Evolutionary conservation across 306 rosid genomes (phyloP), one percentile per base, ranked within the genome.

Genomic region (Lathyrus tuberosus): DNA sequence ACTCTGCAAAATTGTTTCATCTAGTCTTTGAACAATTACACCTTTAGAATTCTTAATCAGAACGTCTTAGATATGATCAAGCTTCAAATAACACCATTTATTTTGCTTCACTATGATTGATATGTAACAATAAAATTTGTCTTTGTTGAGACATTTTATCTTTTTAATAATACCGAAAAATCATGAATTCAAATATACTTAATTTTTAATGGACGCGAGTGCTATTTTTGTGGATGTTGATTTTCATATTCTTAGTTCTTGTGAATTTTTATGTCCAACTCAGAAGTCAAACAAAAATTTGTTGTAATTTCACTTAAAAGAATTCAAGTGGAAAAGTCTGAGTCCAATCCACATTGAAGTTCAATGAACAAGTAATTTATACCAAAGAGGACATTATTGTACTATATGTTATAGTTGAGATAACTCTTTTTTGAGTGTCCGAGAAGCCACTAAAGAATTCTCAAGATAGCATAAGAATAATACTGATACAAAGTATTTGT

Each of bases 331-430:
- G 14, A 15, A 30, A 31, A 69, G 12, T 74, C 40, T 13, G 6
- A 26, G 28, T 52, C 72, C 52, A 52, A 49, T 62, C 41, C 64
- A 35, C 51, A 69, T 8, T 62, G 6, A 31, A 62, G 59, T 33
- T 46, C 4, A 72, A 47, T 76, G 71, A 20, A 51, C 41, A 13
- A 62, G 76, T 62, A 30, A 14, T 62, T 52, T 62, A 52, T 69
- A 69, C 51, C 15, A 65, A 62, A 69, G 59, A 53, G 8, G 71
- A 33, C 46, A 26, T 47, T 48, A 60, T 69, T 76, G 69, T 12
- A 38, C 31, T 15, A 24, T 66, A 31, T 69, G 64, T 68, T 49
- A 30, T 41, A 54, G 26, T n/a, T 43, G 37, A 43, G 67, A 41
- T 69, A 8, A 49, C 62, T 42, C 14, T 59, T 13, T 69, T 49